A percentile compares a stretch with the other conserved stretches of the same genome.
phyloP scores from a whole-genome alignment of 2,329 filamentous ascomycete genomes.

The Aspergillus ustus region DNA sequence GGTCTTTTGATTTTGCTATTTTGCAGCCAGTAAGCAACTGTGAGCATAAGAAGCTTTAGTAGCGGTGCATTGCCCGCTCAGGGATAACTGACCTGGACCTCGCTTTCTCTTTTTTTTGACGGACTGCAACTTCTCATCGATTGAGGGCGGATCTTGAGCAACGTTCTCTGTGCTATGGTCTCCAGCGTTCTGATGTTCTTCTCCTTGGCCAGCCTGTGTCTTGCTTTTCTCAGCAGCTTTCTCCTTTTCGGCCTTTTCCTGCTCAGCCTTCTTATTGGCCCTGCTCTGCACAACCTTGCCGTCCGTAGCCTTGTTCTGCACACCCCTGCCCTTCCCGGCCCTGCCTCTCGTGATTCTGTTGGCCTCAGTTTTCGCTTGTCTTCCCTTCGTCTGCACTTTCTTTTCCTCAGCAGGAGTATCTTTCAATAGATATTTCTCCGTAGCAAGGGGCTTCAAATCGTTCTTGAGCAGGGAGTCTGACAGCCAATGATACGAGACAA shows the following conservation, averaged over 20 bases:
- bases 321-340: not conserved
- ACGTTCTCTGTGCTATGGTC: not conserved
- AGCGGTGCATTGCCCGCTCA: not conserved
- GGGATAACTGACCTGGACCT: not conserved
- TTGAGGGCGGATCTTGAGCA: not conserved
- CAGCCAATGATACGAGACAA: slow-evolving; percentile 55
- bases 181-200: slow-evolving; percentile 29
- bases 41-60: not conserved
- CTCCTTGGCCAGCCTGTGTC: not conserved
- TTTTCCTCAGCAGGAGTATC: slow-evolving; percentile 38
- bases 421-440: slow-evolving; percentile 43
- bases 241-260: not conserved
- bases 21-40: not conserved
- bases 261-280: not conserved
- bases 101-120: not conserved
- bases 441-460: slow-evolving; percentile 39
- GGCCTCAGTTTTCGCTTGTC: not conserved
- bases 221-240: not conserved
- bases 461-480: slow-evolving; percentile 47
- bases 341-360: not conserved
- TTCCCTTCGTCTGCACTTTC: not conserved
- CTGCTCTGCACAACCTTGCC: not conserved
- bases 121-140: not conserved
- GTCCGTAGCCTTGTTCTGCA: slow-evolving; percentile 3
- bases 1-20: slow-evolving; percentile 1